Conservation (phyloP, 495 filamentous ascomycete genomes). For the Aspergillus sclerotioniger region DNA sequence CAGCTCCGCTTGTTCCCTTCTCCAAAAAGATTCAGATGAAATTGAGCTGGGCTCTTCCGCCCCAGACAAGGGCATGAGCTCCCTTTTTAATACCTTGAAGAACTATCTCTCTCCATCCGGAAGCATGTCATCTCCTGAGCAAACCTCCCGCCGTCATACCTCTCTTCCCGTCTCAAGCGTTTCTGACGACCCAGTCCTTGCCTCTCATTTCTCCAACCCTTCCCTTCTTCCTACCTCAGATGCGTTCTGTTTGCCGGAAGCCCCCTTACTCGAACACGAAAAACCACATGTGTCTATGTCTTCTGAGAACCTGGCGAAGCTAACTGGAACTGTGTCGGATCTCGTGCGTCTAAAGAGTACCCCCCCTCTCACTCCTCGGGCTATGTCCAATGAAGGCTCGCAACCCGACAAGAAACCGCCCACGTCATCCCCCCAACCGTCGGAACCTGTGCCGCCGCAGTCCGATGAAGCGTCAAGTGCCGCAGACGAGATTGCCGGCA, state of each 20-base stretch:
- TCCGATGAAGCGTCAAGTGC: conserved; percentile 29
- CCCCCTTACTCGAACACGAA: conserved; percentile 51
- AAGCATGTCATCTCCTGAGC: conserved; percentile 28
- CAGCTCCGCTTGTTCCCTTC: conserved; percentile 38
- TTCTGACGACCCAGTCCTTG: conserved; percentile 65
- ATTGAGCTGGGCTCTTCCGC: conserved; percentile 32
- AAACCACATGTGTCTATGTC: conserved; percentile 50
- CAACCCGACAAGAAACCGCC: conserved; percentile 35
- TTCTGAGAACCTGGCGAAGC: conserved; percentile 75
- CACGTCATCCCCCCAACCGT: conserved; percentile 30
- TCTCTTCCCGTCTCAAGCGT: conserved; percentile 62
- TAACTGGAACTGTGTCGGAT: conserved; percentile 72
- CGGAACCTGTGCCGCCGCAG: conserved; percentile 24
- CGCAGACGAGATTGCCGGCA: conserved; percentile 41
- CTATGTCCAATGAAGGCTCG: conserved; percentile 66
- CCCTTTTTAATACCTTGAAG: conserved; percentile 43
- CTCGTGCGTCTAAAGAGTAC: conserved; percentile 75
- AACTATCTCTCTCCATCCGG: conserved; percentile 39
- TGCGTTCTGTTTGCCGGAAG: conserved; percentile 54
- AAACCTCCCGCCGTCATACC: conserved; percentile 50
- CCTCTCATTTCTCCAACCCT: conserved; percentile 75
- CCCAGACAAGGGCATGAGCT: conserved; percentile 36
- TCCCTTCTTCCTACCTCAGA: conserved; percentile 55
- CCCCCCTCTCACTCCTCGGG: conserved; percentile 80
- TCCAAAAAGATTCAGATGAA: conserved; percentile 44